Evolutionary conservation across 2,329 filamentous ascomycete genomes (phyloP), one percentile per base, ranked within the genome.

Genomic region (Aspergillus novoparasiticus): DNA sequence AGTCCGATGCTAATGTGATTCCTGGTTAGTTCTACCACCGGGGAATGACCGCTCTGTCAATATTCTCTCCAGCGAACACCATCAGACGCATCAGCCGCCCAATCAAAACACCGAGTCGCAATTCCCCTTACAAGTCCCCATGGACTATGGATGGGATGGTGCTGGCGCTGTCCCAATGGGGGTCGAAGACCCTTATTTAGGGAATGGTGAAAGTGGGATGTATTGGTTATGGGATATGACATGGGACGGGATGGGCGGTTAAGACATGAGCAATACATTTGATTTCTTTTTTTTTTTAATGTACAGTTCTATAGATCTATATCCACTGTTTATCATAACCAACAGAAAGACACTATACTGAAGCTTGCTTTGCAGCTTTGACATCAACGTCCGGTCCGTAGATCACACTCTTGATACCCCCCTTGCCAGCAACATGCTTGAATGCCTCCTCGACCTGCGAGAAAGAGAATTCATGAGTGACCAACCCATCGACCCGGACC

Each of bases 401-500:
- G 53, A 80, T 80, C 23, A 80, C 71, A 14, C 75, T 78, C 62
- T 80, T 80, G 59, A 80, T 79, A 2, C 76, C 78, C 79, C 92
- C 87, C 0, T 92, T 92, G 67, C 86, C 85, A 82, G 91, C 92
- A 21, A 95, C 92, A 81, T 93, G 90, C 72, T 89, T 84, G 74
- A 97, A 96, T 0, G 93, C 94, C 71, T 90, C 83, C 79, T 95
- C 92, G 0, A 93, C 94, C 66, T 93, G 83, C 64, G 85, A 81
- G 75, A 97, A 97, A 41, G 84, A 81, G 50, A 96, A 92, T 45
- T 88, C 87, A 39, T 85, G 84, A 12, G 89, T 91, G 64, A 97
- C 87, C 54, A 97, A 84, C 75, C 86, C 87, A 85, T 94, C 94
- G n/a, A 88, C 82, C 46, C 79, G 81, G 28, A 97, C 89, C 88